Conservation (phyloP, 2,329 filamentous ascomycete species). For the Diaporthe australafricana region DNA sequence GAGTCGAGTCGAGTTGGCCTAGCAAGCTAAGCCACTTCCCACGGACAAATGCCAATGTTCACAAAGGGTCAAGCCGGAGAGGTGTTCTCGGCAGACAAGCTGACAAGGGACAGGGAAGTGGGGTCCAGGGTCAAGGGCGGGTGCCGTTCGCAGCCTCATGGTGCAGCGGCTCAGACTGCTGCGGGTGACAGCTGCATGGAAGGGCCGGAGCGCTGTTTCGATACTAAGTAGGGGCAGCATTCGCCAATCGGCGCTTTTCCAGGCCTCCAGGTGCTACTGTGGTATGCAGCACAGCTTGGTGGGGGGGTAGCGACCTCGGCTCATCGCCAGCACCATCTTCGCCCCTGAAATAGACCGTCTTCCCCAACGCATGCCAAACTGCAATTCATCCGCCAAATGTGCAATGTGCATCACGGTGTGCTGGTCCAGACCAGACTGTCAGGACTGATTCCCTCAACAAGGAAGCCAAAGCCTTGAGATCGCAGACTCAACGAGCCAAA, state of each 20-base stretch:
- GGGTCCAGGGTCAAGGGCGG: background rate
- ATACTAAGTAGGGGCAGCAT: background rate
- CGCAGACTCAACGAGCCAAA: no score
- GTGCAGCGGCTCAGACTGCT: no score
- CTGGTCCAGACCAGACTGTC: no score
- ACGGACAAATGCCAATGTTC: constrained; percentile 3
- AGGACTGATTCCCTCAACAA: background rate
- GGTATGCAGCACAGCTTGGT: background rate
- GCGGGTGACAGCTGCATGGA: constrained; percentile 1
- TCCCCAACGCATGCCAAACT: background rate
- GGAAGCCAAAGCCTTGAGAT: no score
- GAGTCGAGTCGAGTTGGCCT: background rate
- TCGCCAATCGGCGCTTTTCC: constrained; percentile 9
- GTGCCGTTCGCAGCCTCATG: background rate
- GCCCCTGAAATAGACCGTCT: constrained; percentile 6
- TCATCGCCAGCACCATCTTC: background rate
- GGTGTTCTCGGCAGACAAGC: constrained; percentile 5
- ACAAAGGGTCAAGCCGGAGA: constrained; percentile 14
- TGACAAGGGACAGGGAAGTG: background rate
- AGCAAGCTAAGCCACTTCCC: constrained; percentile 1
- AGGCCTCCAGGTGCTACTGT: background rate
- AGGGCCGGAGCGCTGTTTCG: background rate
- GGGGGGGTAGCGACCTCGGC: background rate
- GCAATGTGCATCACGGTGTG: background rate
- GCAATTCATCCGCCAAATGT: background rate